Base-by-base conservation (phyloP, 331 rosid species). In the Dryas integrifolia region DNA sequence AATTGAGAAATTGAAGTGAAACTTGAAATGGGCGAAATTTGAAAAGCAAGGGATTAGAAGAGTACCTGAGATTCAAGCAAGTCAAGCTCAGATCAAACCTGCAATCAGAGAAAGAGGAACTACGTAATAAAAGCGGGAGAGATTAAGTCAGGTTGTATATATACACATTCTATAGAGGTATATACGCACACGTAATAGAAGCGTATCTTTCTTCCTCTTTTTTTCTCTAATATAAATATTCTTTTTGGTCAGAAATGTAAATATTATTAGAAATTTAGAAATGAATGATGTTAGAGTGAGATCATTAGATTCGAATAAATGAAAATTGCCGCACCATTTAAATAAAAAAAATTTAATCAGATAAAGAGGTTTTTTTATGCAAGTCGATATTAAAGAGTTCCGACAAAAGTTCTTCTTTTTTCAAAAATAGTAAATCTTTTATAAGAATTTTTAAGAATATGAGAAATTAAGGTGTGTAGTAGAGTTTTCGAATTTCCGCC, bases 21-120 rank as follows among this genome's bases (percentile, higher is more conserved):
- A 53, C 9, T 39, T 39, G 18, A 41, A 69, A 39, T 11, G 50
- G 41, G 26, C 43, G 7, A 58, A 53, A 8, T 6, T 18, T 12
- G 53, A 43, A 38, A 21, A 52, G 50, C 18, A 18, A 45, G 10
- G 10, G 53, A 46, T 65, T 65, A 4, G 11, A 65, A 45, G 5
- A 65, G 70, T 26, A 65, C 70, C 70, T 47, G 44, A 46, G 70
- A 65, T 65, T 45, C 49, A 62, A 41, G 50, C 67, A 65, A 65
- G 70, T 24, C 18, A 46, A 46, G 70, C 2, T 12, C 41, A 16
- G 21, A 67, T 67, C 72, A 67, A 39, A 39, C 30, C 35, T 4
- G 10, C 50, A 18, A 67, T 26, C 58, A 4, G 49, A 41, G 63
- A 69, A 43, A 24, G 14, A 6, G 65, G 15, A 46, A 15, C 39